Evolutionary conservation across 768 basidiomycete species (phyloP).

Genomic region (Tricholomella constricta): DNA sequence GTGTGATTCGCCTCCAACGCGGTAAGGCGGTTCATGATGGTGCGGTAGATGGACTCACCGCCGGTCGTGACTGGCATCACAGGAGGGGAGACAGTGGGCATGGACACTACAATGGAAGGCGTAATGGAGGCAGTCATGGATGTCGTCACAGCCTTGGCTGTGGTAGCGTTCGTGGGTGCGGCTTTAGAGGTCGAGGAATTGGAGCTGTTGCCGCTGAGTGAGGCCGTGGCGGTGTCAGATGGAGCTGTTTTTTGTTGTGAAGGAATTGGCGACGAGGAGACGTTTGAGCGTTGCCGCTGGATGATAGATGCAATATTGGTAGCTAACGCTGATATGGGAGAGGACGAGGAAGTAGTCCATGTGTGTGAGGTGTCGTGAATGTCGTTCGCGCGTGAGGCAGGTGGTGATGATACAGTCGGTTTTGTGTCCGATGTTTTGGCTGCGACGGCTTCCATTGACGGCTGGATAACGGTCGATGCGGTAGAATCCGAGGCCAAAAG

Average conservation of each 20-base stretch:
- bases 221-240: not conserved
- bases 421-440: not conserved
- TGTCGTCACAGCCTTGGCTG: not conserved
- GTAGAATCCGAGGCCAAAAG: not conserved
- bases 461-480: not conserved
- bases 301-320: not conserved
- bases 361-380: not conserved
- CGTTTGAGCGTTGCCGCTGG: not conserved
- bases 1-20: constrained; percentile 88
- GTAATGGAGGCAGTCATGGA: constrained; percentile 6
- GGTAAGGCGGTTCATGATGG: constrained; percentile 91
- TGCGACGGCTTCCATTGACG: not conserved
- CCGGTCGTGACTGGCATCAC: constrained; percentile 31
- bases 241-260: not conserved
- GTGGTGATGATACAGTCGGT: not conserved
- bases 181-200: not conserved
- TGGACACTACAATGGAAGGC: constrained; percentile 8
- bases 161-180: not conserved
- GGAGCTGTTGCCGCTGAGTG: not conserved
- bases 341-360: not conserved
- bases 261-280: not conserved
- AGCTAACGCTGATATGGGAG: not conserved
- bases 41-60: constrained; percentile 94
- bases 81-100: constrained; percentile 17
- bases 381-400: not conserved